phyloP scores from a whole-genome alignment of 2,329 filamentous ascomycete genomes.

The Talaromyces sp. region DNA sequence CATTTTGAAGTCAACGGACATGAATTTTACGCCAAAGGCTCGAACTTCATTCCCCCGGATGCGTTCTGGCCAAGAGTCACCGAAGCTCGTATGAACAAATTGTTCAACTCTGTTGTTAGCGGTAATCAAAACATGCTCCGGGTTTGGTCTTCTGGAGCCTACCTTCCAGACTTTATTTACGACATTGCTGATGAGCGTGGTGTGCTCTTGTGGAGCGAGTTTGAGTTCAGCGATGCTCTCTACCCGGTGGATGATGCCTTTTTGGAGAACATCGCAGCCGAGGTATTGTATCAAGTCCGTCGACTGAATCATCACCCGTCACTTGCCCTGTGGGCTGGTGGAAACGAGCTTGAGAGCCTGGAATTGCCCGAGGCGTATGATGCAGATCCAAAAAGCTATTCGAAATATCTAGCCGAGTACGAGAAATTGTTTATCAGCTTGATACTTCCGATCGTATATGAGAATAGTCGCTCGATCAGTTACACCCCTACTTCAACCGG shows the following conservation, averaged over 20 bases:
- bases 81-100: conserved; percentile 42
- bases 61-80: conserved; percentile 59
- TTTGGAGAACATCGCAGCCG: conserved; percentile 49
- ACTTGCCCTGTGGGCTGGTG: conserved; percentile 49
- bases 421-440: conserved; percentile 53
- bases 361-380: conserved; percentile 41
- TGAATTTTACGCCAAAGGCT: conserved; percentile 59
- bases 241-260: conserved; percentile 53
- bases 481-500: conserved; percentile 57
- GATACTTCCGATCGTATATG: conserved; percentile 51
- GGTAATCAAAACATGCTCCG: conserved; percentile 61
- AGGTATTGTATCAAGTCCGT: conserved; percentile 57
- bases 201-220: conserved; percentile 58
- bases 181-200: conserved; percentile 58
- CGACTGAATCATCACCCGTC: conserved; percentile 56
- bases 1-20: conserved; percentile 62
- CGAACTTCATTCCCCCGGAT: conserved; percentile 59
- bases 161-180: conserved; percentile 57
- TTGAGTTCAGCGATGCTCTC: conserved; percentile 56
- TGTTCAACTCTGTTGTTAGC: conserved; percentile 51
- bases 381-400: conserved; percentile 40
- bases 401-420: conserved; percentile 46
- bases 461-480: conserved; percentile 54
- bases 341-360: conserved; percentile 56
- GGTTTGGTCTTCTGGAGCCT: conserved; percentile 57